Conservation (phyloP, 129 eudicot species). For the Pittosporum tobira region DNA sequence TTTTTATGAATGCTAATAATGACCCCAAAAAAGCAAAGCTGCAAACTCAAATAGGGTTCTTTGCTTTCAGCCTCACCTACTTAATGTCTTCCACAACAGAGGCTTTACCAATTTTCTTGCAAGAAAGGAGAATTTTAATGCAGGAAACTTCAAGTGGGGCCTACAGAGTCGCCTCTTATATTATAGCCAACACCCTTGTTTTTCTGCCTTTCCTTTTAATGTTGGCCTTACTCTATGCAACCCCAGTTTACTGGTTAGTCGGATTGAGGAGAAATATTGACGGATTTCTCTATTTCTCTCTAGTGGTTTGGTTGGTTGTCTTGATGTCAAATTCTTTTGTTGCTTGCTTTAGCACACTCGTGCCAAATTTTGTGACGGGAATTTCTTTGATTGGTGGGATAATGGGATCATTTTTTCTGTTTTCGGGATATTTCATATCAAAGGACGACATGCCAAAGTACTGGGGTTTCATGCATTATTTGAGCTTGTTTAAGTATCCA, state of each 20-base stretch:
- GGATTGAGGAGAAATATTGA: constrained; percentile 41
- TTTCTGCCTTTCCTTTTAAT: constrained; percentile 50
- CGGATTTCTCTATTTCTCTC: constrained; percentile 45
- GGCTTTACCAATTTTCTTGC: constrained; percentile 67
- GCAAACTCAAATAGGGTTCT: constrained; percentile 56
- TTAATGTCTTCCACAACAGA: constrained; percentile 57
- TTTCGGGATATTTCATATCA: constrained; percentile 66
- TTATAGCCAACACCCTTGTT: constrained; percentile 45
- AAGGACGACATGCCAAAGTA: constrained; percentile 44
- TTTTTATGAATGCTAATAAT: constrained; percentile 26
- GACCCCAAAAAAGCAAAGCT: constrained; percentile 16
- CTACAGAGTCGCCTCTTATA: constrained; percentile 47
- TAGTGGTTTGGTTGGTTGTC: constrained; percentile 55
- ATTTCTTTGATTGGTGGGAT: constrained; percentile 40
- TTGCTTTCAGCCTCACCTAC: constrained; percentile 55
- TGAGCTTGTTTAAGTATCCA: constrained; percentile 67
- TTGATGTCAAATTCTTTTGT: constrained; percentile 62
- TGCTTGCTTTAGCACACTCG: constrained; percentile 43
- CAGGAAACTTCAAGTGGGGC: constrained; percentile 56
- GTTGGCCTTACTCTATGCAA: constrained; percentile 41
- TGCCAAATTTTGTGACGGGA: constrained; percentile 56
- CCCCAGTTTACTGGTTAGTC: constrained; percentile 59
- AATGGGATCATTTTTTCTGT: constrained; percentile 68
- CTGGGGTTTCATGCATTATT: constrained; percentile 61
- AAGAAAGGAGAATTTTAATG: constrained; percentile 47